phyloP scores from a whole-genome alignment of 2,329 filamentous ascomycete species.

The Xylaria hypoxylon region DNA sequence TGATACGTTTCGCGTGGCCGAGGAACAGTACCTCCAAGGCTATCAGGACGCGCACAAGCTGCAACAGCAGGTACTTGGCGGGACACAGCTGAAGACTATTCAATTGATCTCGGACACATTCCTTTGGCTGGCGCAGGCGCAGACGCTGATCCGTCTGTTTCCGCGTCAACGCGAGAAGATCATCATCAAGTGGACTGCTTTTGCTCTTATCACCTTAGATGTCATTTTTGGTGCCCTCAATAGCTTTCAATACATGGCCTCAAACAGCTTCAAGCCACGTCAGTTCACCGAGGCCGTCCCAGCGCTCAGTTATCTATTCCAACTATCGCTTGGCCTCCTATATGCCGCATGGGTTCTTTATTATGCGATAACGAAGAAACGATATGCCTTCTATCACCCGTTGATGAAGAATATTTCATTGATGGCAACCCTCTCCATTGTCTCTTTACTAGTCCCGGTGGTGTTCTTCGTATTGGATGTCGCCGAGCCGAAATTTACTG shows the following conservation, averaged over 20 bases:
- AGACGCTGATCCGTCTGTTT: constrained; percentile 94
- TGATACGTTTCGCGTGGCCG: constrained; percentile 88
- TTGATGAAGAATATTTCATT: constrained; percentile 91
- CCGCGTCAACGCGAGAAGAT: constrained; percentile 97
- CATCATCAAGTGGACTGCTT: constrained; percentile 98
- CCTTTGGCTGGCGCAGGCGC: constrained; percentile 95
- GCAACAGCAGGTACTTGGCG: constrained; percentile 82
- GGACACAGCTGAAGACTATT: constrained; percentile 87
- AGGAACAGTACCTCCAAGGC: constrained; percentile 81
- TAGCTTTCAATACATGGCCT: constrained; percentile 74
- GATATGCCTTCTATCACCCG: constrained; percentile 89
- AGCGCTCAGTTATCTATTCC: constrained; percentile 90
- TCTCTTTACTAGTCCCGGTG: constrained; percentile 87
- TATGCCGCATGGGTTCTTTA: constrained; percentile 96
- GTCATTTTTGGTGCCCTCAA: constrained; percentile 92
- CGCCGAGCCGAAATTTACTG: constrained; percentile 83
- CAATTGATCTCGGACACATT: constrained; percentile 96
- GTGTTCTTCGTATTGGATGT: constrained; percentile 96
- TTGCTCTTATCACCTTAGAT: constrained; percentile 90
- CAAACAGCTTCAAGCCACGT: constrained; percentile 70
- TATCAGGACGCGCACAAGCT: constrained; percentile 82
- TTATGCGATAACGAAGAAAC: constrained; percentile 90
- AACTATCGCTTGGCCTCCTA: constrained; percentile 84
- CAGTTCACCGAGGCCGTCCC: constrained; percentile 91
- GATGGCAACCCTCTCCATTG: constrained; percentile 80